Evolutionary conservation across 78 protist genomes (phyloP).

Genomic region (Acrasis kona): DNA sequence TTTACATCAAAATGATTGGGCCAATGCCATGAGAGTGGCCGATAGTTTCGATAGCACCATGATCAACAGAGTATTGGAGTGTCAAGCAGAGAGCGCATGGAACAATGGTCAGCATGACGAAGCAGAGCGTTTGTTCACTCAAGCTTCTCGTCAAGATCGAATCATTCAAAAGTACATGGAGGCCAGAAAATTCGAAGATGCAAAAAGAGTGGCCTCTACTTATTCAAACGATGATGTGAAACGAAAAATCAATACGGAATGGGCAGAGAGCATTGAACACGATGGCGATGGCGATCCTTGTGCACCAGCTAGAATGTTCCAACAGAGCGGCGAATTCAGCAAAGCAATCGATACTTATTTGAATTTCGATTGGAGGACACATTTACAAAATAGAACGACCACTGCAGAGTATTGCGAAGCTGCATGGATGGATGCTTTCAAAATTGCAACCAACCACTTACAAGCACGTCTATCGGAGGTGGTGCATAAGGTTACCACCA

Average conservation of each 20-base stretch:
- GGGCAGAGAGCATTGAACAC: background rate
- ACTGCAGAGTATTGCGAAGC: no score
- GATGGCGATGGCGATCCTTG: conserved; percentile 7
- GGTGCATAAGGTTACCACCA: no score
- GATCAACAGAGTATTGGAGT: conserved; percentile 16
- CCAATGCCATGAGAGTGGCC: conserved; percentile 68
- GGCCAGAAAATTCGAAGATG: conserved; percentile 19
- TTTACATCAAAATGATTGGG: conserved; percentile 56
- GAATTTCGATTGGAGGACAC: background rate
- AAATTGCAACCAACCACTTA: no score
- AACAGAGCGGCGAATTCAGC: conserved; percentile 22
- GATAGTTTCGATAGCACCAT: conserved; percentile 32
- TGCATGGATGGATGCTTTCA: no score
- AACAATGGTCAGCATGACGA: conserved; percentile 13
- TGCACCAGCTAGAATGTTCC: conserved; percentile 17
- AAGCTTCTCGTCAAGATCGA: conserved; percentile 53
- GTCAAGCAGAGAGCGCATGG: conserved; percentile 23
- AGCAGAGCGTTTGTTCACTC: conserved; percentile 48
- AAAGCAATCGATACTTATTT: conserved; percentile 54
- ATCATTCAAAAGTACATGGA: conserved; percentile 48
- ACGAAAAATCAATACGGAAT: background rate
- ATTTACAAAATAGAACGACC: conserved; percentile 1
- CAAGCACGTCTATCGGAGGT: no score
- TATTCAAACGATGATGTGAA: background rate
- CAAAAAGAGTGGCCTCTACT: conserved; percentile 11